Conservation (phyloP, 2,329 filamentous ascomycete species). For the Fusarium dlaminii region DNA sequence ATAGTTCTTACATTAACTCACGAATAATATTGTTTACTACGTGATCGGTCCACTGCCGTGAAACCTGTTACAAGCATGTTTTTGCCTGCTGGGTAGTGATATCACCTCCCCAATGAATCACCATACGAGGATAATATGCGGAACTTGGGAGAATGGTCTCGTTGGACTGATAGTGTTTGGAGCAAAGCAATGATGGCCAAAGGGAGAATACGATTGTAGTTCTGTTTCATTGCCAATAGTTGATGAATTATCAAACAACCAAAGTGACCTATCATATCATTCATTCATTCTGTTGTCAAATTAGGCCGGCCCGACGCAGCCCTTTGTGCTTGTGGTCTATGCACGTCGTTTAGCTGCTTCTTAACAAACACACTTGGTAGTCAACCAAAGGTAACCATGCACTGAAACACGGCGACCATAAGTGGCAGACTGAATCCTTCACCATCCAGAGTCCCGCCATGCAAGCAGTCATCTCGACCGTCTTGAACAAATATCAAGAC, state of each 20-base stretch:
- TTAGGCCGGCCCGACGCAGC: rapidly evolving
- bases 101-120: rapidly evolving
- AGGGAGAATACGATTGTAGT: no score
- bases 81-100: background rate
- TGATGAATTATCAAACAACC: rapidly evolving
- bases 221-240: background rate
- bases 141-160: rapidly evolving
- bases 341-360: background rate
- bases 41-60: rapidly evolving
- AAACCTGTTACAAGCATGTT: background rate
- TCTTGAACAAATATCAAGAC: conserved; percentile 9
- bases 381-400: background rate
- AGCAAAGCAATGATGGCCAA: rapidly evolving
- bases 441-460: conserved; percentile 16
- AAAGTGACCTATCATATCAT: rapidly evolving
- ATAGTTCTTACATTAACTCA: background rate
- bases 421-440: conserved; percentile 6
- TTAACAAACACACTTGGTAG: background rate
- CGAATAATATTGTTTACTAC: background rate
- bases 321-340: rapidly evolving
- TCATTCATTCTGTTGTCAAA: background rate
- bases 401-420: background rate
- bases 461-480: background rate
- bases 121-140: background rate
- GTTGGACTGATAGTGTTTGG: rapidly evolving